Evolutionary conservation across 805 yeast genomes (phyloP).

Genomic region (Debaryomyces maramus): DNA sequence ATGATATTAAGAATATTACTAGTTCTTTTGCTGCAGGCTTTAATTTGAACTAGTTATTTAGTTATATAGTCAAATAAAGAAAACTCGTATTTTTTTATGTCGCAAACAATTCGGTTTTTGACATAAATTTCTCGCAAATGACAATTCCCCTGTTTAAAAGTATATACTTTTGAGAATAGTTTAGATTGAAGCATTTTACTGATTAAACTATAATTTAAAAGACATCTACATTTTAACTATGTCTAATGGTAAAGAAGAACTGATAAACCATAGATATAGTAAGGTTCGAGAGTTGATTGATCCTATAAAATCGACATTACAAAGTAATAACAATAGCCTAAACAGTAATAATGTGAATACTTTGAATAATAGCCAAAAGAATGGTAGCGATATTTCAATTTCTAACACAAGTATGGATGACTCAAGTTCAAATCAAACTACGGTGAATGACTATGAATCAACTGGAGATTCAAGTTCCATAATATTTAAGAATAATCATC

Average conservation of each 20-base stretch:
- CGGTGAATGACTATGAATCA: constrained; percentile 2
- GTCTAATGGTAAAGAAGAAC: background rate
- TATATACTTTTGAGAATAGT: background rate
- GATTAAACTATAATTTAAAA: background rate
- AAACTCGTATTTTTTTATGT: background rate
- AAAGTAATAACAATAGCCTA: background rate
- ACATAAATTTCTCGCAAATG: constrained; percentile 1
- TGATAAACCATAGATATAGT: background rate
- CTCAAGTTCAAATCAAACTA: constrained; percentile 1
- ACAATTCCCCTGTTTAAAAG: background rate
- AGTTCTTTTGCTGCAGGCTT: constrained; percentile 40
- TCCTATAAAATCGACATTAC: background rate
- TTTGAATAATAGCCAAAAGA: background rate
- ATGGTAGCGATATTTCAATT: constrained; percentile 2
- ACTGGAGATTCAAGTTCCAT: constrained; percentile 1
- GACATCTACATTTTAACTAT: background rate
- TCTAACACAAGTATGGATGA: constrained; percentile 4
- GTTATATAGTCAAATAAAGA: constrained; percentile 2
- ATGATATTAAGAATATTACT: constrained; percentile 38
- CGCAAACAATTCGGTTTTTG: background rate
- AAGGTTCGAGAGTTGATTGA: background rate
- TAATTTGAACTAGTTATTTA: constrained; percentile 11
- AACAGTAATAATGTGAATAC: constrained; percentile 1
- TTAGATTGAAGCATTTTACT: background rate
- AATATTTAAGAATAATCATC: constrained; percentile 8